Conservation (phyloP, 2,329 filamentous ascomycete genomes). For the Neoscytalidium dimidiatum region DNA sequence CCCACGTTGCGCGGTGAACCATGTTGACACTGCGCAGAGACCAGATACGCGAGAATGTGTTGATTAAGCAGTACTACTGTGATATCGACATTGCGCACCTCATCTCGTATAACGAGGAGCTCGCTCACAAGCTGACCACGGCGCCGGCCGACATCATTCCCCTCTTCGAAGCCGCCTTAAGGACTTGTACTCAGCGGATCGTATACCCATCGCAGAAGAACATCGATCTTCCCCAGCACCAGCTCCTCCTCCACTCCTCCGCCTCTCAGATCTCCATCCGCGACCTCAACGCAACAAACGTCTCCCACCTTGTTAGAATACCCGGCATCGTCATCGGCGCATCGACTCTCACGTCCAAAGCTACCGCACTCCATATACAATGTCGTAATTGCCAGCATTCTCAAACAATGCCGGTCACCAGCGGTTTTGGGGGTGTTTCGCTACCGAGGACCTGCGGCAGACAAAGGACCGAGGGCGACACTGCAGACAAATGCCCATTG, state of each 20-base stretch:
- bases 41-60: conserved; percentile 90
- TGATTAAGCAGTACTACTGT: conserved; percentile 92
- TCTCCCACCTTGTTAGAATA: conserved; percentile 92
- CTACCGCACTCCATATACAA: conserved; percentile 80
- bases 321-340: conserved; percentile 97
- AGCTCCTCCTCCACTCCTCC: conserved; percentile 90
- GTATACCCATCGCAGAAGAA: conserved; percentile 75
- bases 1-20: not conserved
- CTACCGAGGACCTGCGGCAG: conserved; percentile 79
- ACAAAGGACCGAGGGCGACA: conserved; percentile 64
- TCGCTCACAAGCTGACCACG: conserved; percentile 84
- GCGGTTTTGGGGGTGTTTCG: conserved; percentile 84
- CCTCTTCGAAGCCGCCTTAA: conserved; percentile 85
- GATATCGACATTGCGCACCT: conserved; percentile 94
- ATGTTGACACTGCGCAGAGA: conserved; percentile 64
- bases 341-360: conserved; percentile 94
- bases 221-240: conserved; percentile 79
- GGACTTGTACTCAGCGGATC: conserved; percentile 89
- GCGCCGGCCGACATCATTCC: conserved; percentile 93
- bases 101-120: conserved; percentile 93
- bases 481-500: conserved; percentile 75
- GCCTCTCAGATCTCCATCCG: conserved; percentile 91
- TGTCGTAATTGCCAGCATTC: conserved; percentile 82
- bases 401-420: conserved; percentile 70
- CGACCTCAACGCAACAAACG: conserved; percentile 87